phyloP scores from a whole-genome alignment of 345 rosid species.

The Pugionium dolabratum region DNA sequence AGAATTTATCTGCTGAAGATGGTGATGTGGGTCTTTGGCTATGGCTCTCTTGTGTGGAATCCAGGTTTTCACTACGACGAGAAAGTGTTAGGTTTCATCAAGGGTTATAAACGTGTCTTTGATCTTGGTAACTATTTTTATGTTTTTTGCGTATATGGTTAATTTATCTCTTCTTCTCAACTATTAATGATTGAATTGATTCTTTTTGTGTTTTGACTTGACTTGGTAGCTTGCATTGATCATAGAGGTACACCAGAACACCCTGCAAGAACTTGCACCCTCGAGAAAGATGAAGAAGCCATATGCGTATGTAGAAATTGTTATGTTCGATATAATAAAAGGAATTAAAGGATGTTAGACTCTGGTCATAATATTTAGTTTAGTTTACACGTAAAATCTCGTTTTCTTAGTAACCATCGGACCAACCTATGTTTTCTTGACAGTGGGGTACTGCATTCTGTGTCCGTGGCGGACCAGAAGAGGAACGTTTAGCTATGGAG shows the following conservation, averaged over 20 bases:
- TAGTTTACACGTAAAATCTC: not conserved
- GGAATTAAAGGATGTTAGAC: no score
- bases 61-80: slow-evolving; percentile 93
- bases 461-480: slow-evolving; percentile 84
- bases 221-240: slow-evolving; percentile 82
- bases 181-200: not conserved
- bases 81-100: slow-evolving; percentile 77
- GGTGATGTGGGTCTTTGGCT: slow-evolving; percentile 99
- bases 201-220: slow-evolving; percentile 18
- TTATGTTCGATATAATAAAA: not conserved
- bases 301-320: slow-evolving; percentile 62
- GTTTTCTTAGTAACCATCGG: slow-evolving; percentile 3
- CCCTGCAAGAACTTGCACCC: slow-evolving; percentile 96
- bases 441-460: slow-evolving; percentile 82
- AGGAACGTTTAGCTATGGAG: slow-evolving; percentile 80
- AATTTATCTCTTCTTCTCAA: not conserved
- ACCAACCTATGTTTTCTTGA: not conserved
- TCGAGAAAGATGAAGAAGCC: slow-evolving; percentile 70
- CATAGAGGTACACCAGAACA: slow-evolving; percentile 90
- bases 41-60: slow-evolving; percentile 99
- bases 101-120: slow-evolving; percentile 85
- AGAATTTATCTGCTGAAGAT: slow-evolving; percentile 45
- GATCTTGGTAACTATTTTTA: slow-evolving; percentile 67
- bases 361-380: no score
- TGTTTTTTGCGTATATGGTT: not conserved